Evolutionary conservation across 1,284 basidiomycete species (phyloP), one percentile per base, ranked within the genome.

Genomic region (Marasmius sp.): DNA sequence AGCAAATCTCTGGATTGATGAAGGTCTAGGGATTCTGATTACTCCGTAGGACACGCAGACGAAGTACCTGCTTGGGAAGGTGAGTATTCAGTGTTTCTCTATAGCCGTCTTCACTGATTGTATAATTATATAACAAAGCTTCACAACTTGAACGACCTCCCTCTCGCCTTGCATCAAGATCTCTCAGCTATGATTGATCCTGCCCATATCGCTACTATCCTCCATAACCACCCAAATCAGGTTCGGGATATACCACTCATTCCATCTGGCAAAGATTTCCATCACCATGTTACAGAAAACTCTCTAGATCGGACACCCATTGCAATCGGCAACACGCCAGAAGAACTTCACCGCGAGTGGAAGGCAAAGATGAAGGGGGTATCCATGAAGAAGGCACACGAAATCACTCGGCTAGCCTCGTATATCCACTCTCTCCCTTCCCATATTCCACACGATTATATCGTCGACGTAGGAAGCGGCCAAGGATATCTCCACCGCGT

Each of bases 321-420:
- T n/a, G 20, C 6, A 1, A 47, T 47, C 20, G n/a, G n/a, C 8
- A 47, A n/a, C 41, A 12, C 14, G n/a, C 16, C 16, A 6, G 45
- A 47, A 14, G 45, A n/a, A 47, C 16, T 16, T 47, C 16, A 20
- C 20, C 45, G 45, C 16, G 45, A 8, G 16, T 47, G 45, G 45
- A n/a, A 11, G 6, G 45, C 16, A 27, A 51, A 33, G 27, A 27
- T 51, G 10, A 51, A 51, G 34, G 80, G 83, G 41, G 81, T 83
- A 75, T 84, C 84, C 4, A 81, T 83, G 22, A 85, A 85, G 67
- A 85, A 85, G 66, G 70, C 72, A 7, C 84, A 85, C 58, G 84
- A 85, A 68, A 81, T 85, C 37, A 61, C 70, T 0, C 75, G 76
- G 52, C 83, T 85, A 80, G 68, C 75, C 10, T 67, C 69, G 4